These are phyloP conservation scores for Triticum aestivum DNA, from an alignment of 176 grass and related monocot genomes.

Conservation along the genomic window IWGSC_CS_RefSeq_v2.1 NC_057798.1:791853655-791854154, in stretches of 20 bases:
- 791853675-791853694: slow-evolving; percentile 59
- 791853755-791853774: slow-evolving; percentile 52
- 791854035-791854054: too few relatives aligned
- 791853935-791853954: neutral
- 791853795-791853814: slow-evolving; percentile 40
- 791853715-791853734: slow-evolving; percentile 41
- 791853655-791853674: slow-evolving; percentile 46
- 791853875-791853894: slow-evolving; percentile 34
- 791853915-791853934: too few relatives aligned
- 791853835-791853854: slow-evolving; percentile 64
- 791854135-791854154: slow-evolving; percentile 57
- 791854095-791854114: slow-evolving; percentile 45
- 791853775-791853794: slow-evolving; percentile 61
- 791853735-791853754: slow-evolving; percentile 64
- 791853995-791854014: too few relatives aligned
- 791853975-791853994: too few relatives aligned
- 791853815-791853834: slow-evolving; percentile 43
- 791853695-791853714: slow-evolving; percentile 44
- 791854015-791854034: too few relatives aligned
- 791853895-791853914: neutral
- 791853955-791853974: neutral
- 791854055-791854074: slow-evolving; percentile 30
- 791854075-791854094: slow-evolving; percentile 58
- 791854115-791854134: slow-evolving; percentile 40
- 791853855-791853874: slow-evolving; percentile 62